phyloP scores from a whole-genome alignment of 2,329 filamentous ascomycete genomes.

The Massarina eburnea region DNA sequence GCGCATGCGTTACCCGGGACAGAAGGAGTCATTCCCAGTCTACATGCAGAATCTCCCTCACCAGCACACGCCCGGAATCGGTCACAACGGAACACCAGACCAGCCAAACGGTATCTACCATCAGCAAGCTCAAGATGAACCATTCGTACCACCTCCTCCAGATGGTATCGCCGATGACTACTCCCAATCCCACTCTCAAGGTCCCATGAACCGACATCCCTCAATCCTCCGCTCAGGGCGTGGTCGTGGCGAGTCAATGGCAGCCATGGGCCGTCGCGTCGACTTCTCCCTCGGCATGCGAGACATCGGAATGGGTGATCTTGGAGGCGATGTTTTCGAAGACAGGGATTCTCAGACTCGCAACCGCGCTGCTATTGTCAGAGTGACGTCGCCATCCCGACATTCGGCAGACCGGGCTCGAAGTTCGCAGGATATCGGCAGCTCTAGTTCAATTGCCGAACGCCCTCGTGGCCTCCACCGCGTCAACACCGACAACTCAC shows the following conservation, averaged over 20 bases:
- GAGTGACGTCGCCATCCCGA: conserved; percentile 43
- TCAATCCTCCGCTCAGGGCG: conserved; percentile 58
- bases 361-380: conserved; percentile 42
- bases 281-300: conserved; percentile 72
- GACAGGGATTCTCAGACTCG: conserved; percentile 47
- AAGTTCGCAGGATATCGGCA: conserved; percentile 35
- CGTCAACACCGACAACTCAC: conserved; percentile 38
- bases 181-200: not conserved
- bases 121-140: conserved; percentile 43
- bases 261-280: conserved; percentile 62
- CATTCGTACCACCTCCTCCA: conserved; percentile 42
- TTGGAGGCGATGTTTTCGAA: conserved; percentile 67
- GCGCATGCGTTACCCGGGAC: conserved; percentile 69
- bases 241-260: conserved; percentile 58
- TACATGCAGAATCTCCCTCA: conserved; percentile 60
- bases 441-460: conserved; percentile 31
- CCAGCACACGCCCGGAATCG: conserved; percentile 45
- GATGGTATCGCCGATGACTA: conserved; percentile 14
- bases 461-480: conserved; percentile 29
- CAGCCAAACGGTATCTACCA: conserved; percentile 44
- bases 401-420: conserved; percentile 29
- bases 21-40: conserved; percentile 66
- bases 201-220: conserved; percentile 38
- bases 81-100: conserved; percentile 49
- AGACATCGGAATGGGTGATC: conserved; percentile 58